These are phyloP conservation scores for Cinnamomum chago DNA, from an alignment of 164 flowering plant species.

Conservation along the genomic window DNA sequence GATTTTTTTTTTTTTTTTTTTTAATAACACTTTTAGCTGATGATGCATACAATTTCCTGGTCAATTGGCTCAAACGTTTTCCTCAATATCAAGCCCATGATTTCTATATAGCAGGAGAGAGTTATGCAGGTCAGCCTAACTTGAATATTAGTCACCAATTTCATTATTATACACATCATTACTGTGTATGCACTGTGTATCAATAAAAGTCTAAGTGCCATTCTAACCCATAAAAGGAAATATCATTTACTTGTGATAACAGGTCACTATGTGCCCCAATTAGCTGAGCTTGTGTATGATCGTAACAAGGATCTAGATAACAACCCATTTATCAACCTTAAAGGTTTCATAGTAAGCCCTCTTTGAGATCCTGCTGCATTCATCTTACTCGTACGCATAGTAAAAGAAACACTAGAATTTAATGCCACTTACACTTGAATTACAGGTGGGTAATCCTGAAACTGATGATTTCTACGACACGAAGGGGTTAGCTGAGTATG, in stretches of 20 bases:
- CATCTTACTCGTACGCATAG: neutral
- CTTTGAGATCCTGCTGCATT: conserved; percentile 5
- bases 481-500: conserved; percentile 55
- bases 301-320: conserved; percentile 34
- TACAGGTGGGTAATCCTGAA: conserved; percentile 70
- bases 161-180: neutral
- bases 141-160: too few species aligned
- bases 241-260: neutral
- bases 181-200: neutral
- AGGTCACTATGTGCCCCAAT: conserved; percentile 81
- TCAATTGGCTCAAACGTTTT: conserved; percentile 57
- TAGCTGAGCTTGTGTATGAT: conserved; percentile 57
- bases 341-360: conserved; percentile 49
- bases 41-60: conserved; percentile 63
- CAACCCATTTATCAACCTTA: conserved; percentile 45
- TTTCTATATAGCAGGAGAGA: conserved; percentile 65
- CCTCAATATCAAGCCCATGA: conserved; percentile 51
- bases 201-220: neutral
- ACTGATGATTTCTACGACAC: conserved; percentile 52
- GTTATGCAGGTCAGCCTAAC: conserved; percentile 5
- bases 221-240: neutral
- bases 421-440: neutral
- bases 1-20: neutral
- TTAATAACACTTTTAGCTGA: conserved; percentile 25
- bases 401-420: too few species aligned